These are phyloP conservation scores for Colletotrichum orbiculare DNA, from an alignment of 2,329 filamentous ascomycete genomes.

Conservation along the genomic window DNA sequence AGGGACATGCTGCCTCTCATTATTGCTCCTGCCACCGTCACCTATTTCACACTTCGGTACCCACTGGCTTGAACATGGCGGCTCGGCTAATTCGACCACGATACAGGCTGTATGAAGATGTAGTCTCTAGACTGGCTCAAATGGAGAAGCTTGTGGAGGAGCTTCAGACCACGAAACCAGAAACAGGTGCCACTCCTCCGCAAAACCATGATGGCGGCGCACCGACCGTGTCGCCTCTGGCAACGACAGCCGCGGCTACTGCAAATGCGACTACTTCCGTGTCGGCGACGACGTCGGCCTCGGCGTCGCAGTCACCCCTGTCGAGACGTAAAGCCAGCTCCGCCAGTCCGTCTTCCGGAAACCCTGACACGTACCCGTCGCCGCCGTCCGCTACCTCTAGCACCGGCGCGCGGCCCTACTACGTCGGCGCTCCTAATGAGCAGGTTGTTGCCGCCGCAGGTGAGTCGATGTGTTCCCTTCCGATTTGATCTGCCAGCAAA, in stretches of 20 bases:
- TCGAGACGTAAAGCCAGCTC: slow-evolving; percentile 27
- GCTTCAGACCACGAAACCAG: slow-evolving; percentile 28
- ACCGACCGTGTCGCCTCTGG: slow-evolving; percentile 5
- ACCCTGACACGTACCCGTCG: slow-evolving; percentile 25
- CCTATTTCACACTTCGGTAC: slow-evolving; percentile 1
- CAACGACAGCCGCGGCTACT: neutral
- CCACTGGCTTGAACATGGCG: neutral
- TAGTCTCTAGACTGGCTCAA: slow-evolving; percentile 33
- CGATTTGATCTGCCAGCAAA: too few species aligned
- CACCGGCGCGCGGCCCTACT: slow-evolving; percentile 27
- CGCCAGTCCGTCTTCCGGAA: slow-evolving; percentile 22
- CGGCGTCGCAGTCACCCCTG: slow-evolving; percentile 30
- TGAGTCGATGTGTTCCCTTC: neutral
- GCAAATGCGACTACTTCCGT: slow-evolving; percentile 27
- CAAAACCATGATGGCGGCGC: slow-evolving; percentile 7
- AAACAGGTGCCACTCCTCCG: slow-evolving; percentile 12
- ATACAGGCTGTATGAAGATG: slow-evolving; percentile 34
- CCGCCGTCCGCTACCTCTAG: slow-evolving; percentile 29
- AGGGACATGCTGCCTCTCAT: neutral
- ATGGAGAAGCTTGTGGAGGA: slow-evolving; percentile 36
- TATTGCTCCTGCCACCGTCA: neutral
- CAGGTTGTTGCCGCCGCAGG: slow-evolving; percentile 19
- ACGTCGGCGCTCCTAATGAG: slow-evolving; percentile 20
- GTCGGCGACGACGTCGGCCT: slow-evolving; percentile 41
- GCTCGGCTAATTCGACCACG: slow-evolving; percentile 4